Conservation (phyloP, 352 stramenopile species). For the Bremia lactucae region DNA sequence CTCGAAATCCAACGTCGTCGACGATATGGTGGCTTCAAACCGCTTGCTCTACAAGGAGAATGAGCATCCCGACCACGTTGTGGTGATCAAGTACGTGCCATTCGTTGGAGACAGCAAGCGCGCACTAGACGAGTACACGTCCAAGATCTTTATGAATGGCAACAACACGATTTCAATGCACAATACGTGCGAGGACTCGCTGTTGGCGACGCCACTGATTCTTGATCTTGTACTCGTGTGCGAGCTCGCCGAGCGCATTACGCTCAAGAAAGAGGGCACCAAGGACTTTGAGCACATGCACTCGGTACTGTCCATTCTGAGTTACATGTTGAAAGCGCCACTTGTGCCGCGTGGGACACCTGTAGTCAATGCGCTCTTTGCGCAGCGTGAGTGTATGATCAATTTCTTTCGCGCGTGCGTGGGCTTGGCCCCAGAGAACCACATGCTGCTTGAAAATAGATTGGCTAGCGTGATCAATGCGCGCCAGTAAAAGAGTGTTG, state of each 20-base stretch:
- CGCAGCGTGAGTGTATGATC: conserved; percentile 95
- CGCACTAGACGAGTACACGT: conserved; percentile 99
- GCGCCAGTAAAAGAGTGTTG: conserved; percentile 55
- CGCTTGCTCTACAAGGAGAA: conserved; percentile 95
- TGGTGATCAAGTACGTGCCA: conserved; percentile 99
- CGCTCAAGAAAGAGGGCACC: conserved; percentile 87
- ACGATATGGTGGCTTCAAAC: conserved; percentile 98
- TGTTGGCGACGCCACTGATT: conserved; percentile 96
- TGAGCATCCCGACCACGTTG: conserved; percentile 98
- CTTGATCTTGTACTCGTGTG: conserved; percentile 97
- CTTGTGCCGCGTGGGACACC: conserved; percentile 96
- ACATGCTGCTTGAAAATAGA: conserved; percentile 98
- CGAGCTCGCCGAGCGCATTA: conserved; percentile 95
- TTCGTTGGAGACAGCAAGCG: conserved; percentile 98
- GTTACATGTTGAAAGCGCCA: conserved; percentile 98
- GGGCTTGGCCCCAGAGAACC: conserved; percentile 93
- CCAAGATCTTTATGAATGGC: conserved; percentile 99
- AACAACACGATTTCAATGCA: conserved; percentile 99
- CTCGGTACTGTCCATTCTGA: conserved; percentile 94
- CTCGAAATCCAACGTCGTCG: conserved; percentile 98
- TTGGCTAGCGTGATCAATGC: conserved; percentile 70
- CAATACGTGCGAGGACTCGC: conserved; percentile 99
- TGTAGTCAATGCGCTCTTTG: conserved; percentile 98
- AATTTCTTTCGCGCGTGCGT: conserved; percentile 98
- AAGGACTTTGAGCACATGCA: conserved; percentile 92